These are phyloP conservation scores for Astraeus odoratus DNA, from an alignment of 768 basidiomycete species.

Conservation along the genomic window DNA sequence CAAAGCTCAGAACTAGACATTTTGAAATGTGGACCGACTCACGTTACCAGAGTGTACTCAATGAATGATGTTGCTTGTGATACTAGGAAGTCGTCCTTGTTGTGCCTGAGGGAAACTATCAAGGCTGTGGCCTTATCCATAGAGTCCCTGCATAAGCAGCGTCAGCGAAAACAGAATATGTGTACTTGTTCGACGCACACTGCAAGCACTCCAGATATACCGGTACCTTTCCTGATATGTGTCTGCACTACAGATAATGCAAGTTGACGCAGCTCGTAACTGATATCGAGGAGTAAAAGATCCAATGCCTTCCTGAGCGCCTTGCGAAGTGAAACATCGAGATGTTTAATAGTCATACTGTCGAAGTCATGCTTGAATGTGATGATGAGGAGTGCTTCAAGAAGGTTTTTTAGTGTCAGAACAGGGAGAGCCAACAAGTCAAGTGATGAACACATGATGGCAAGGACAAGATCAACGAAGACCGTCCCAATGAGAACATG, in stretches of 20 bases:
- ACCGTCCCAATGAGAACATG: slow-evolving; percentile 51
- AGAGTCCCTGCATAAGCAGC: slow-evolving; percentile 34
- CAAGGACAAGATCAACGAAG: slow-evolving; percentile 56
- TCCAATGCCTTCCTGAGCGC: slow-evolving; percentile 49
- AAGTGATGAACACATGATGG: slow-evolving; percentile 40
- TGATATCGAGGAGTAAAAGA: slow-evolving; percentile 45
- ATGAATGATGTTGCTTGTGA: slow-evolving; percentile 52
- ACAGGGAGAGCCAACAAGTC: slow-evolving; percentile 46
- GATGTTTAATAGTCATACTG: slow-evolving; percentile 42
- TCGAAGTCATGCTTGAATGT: slow-evolving; percentile 74
- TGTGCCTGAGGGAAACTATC: slow-evolving; percentile 39
- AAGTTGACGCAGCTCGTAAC: slow-evolving; percentile 63
- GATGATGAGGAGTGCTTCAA: slow-evolving; percentile 59
- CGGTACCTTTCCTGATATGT: slow-evolving; percentile 55
- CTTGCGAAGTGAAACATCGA: slow-evolving; percentile 45
- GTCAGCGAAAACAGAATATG: slow-evolving; percentile 1
- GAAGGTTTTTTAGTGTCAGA: slow-evolving; percentile 48
- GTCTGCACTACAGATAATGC: slow-evolving; percentile 54
- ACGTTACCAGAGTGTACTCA: slow-evolving; percentile 45
- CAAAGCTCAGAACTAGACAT: neutral
- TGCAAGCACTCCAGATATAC: slow-evolving; percentile 13
- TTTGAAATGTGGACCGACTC: slow-evolving; percentile 10
- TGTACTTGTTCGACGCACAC: slow-evolving; percentile 5
- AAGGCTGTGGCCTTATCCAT: slow-evolving; percentile 47
- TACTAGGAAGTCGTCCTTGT: slow-evolving; percentile 52